phyloP scores from a whole-genome alignment of 306 rosid genomes.

The Quercus mongolica region DNA sequence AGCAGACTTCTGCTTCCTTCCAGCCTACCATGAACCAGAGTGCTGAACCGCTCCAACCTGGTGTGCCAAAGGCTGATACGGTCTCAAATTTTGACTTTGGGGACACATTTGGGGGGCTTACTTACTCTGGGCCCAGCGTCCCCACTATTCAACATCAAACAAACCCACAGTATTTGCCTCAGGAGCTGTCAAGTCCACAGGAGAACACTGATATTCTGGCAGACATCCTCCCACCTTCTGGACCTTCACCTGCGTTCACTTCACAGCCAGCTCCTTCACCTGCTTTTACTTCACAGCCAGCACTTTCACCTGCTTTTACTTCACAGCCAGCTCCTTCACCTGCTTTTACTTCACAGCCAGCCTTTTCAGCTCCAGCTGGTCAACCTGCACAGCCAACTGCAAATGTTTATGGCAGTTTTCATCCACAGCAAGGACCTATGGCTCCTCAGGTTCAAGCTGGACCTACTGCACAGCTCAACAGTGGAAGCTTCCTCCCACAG shows the following conservation, averaged over 20 bases:
- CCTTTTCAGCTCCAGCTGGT: constrained; percentile 44
- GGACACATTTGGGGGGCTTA: constrained; percentile 54
- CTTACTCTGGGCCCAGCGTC: constrained; percentile 44
- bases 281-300: constrained; percentile 37
- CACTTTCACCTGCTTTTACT: constrained; percentile 35
- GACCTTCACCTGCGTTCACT: constrained; percentile 23
- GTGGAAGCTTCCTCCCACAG: constrained; percentile 48
- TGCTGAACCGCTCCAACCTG: constrained; percentile 39
- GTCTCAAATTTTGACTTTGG: constrained; percentile 49
- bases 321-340: neutral
- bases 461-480: constrained; percentile 47
- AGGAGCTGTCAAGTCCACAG: constrained; percentile 39
- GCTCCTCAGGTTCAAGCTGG: constrained; percentile 55
- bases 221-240: constrained; percentile 70
- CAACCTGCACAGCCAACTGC: constrained; percentile 47
- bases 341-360: constrained; percentile 26
- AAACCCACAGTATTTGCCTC: constrained; percentile 38
- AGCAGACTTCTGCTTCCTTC: constrained; percentile 28
- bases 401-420: constrained; percentile 48
- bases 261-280: neutral
- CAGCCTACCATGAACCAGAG: constrained; percentile 18
- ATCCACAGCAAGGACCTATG: constrained; percentile 40
- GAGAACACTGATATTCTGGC: constrained; percentile 70
- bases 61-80: constrained; percentile 35
- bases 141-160: constrained; percentile 35